Evolutionary conservation across 371 early-diverging fungal genomes (phyloP).

Genomic region (Vairimorpha necatrix): DNA sequence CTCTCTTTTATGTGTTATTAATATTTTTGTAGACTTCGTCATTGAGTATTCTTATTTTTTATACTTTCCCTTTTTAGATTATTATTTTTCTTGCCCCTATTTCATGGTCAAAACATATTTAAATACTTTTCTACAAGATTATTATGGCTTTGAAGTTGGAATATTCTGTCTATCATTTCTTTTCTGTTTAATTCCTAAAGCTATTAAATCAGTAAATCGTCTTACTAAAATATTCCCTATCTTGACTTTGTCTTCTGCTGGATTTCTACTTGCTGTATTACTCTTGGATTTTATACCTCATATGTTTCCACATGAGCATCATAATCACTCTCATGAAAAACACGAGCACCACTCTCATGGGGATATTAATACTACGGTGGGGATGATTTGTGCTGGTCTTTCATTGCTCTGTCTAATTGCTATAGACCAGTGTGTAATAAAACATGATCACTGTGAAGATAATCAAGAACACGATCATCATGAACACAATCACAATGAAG

Average conservation of each 20-base stretch:
- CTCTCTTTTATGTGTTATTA: too few species aligned
- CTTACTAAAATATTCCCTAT: conserved; percentile 43
- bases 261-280: conserved; percentile 57
- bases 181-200: conserved; percentile 38
- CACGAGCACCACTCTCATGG: conserved; percentile 31
- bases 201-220: conserved; percentile 9
- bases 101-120: background rate
- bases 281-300: conserved; percentile 63
- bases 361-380: conserved; percentile 24
- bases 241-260: conserved; percentile 55
- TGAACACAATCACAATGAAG: background rate
- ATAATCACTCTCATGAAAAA: conserved; percentile 2
- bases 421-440: conserved; percentile 56
- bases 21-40: too few species aligned
- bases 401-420: conserved; percentile 55
- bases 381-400: conserved; percentile 54
- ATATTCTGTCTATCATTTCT: conserved; percentile 32
- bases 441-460: conserved; percentile 63
- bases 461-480: background rate
- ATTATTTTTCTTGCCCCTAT: background rate
- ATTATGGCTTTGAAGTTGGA: conserved; percentile 2
- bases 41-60: too few species aligned
- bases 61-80: too few species aligned
- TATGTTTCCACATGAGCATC: conserved; percentile 34
- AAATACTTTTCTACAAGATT: background rate